A percentile compares a stretch with the other conserved stretches of the same genome.
Evolutionary conservation across 331 rosid species (phyloP).

Genomic region (Stylosanthes scabra): DNA sequence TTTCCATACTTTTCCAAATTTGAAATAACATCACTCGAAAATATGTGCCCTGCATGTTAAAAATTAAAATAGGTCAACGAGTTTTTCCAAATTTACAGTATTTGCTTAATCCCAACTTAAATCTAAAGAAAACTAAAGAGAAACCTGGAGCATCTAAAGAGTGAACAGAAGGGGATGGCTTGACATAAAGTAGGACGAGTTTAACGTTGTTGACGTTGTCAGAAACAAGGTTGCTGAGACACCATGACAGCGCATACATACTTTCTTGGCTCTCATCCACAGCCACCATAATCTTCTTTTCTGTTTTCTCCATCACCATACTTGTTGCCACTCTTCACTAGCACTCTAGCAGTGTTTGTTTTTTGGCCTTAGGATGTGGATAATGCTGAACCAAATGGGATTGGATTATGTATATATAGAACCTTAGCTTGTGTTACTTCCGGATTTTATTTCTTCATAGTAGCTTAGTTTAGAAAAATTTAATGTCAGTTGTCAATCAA

Average conservation of each 20-base stretch:
- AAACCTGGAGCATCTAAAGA: constrained; percentile 67
- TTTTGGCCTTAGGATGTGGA: constrained; percentile 43
- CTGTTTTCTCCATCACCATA: constrained; percentile 37
- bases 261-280: constrained; percentile 90
- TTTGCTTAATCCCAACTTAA: neutral
- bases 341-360: neutral
- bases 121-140: neutral
- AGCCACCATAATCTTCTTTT: constrained; percentile 62
- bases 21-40: constrained; percentile 51
- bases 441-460: neutral
- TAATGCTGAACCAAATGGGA: constrained; percentile 19
- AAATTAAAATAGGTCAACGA: too few species aligned
- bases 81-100: too few species aligned
- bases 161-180: constrained; percentile 62
- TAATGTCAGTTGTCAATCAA: neutral
- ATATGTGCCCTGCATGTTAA: constrained; percentile 51
- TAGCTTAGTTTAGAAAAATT: neutral
- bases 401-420: constrained; percentile 34
- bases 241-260: constrained; percentile 82
- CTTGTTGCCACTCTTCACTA: neutral
- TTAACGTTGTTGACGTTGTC: constrained; percentile 43
- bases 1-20: constrained; percentile 55
- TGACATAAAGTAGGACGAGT: constrained; percentile 75
- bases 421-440: neutral
- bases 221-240: constrained; percentile 59